Percentiles rank a stretch among this genome's conserved stretches.
Conservation (phyloP, 2,329 filamentous ascomycete species). For the Colletotrichum sansevieriae region DNA sequence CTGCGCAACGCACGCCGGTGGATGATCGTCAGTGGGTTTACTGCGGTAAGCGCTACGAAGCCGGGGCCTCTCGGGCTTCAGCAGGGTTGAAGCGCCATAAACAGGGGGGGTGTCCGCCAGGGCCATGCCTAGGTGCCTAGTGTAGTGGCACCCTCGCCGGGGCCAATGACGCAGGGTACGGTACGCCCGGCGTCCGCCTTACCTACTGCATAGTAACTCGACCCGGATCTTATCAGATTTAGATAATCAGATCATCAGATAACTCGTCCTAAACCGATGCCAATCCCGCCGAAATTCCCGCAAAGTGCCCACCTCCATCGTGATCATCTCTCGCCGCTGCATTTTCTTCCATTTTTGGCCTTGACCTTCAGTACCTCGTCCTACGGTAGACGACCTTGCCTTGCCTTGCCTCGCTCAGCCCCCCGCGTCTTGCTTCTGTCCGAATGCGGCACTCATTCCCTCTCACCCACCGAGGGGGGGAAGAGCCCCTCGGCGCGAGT, state of each 20-base stretch:
- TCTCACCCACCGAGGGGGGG: neutral
- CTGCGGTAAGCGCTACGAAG: constrained; percentile 23
- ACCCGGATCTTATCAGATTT: constrained; percentile 38
- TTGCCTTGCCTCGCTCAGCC: too few relatives aligned
- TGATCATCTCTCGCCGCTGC: too few relatives aligned
- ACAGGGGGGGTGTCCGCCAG: constrained; percentile 8
- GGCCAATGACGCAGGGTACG: constrained; percentile 23
- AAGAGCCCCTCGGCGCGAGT: neutral
- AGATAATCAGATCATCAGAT: constrained; percentile 43
- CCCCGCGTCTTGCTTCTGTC: neutral
- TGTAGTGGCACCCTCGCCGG: constrained; percentile 25
- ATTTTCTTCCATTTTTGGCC: too few relatives aligned
- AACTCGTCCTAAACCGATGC: neutral
- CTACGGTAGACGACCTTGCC: too few relatives aligned
- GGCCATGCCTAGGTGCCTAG: constrained; percentile 1
- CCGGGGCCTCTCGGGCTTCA: neutral
- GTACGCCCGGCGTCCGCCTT: constrained; percentile 23
- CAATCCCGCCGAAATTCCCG: constrained; percentile 18
- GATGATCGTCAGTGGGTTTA: constrained; percentile 26
- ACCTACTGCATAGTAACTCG: constrained; percentile 41
- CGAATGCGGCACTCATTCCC: neutral
- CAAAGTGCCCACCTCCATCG: constrained; percentile 14
- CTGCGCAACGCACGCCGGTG: neutral
- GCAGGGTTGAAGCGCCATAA: constrained; percentile 18
- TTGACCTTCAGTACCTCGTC: too few relatives aligned